Evolutionary conservation across 768 basidiomycete species (phyloP), one percentile per base, ranked within the genome.

Genomic region (Boletus reticuloceps): DNA sequence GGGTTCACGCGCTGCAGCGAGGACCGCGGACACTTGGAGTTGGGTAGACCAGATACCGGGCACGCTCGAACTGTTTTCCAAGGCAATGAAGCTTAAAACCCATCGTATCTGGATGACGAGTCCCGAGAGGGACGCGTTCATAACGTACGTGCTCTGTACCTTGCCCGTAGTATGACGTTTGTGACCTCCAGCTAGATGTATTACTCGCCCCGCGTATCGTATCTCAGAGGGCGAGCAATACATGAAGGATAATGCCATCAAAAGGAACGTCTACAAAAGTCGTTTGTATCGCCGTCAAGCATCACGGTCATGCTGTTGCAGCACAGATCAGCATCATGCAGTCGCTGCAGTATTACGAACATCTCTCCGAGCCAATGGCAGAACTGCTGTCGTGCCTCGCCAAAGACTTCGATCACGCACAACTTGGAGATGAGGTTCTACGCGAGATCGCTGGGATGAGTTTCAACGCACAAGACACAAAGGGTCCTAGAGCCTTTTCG

Each of bases 321-420:
- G 91, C 91, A 0, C 94, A 96, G 66, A 95, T 90, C 56, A 83
- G 81, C 57, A 91, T 99, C 71, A 89, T 96, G 72, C 94, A 97
- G 67, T 85, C 83, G 45, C 76, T 99, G 14, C 94, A 95, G 56
- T 96, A 95, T 71, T 92, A 86, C 61, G 97, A 99, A 62, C 96
- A 98, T 66, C 82, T 97, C 20, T 84, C 91, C 0, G 96, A 98
- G 64, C 87, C 89, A 2, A 89, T 98, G 85, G 96, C 97, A 0
- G 96, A 98, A 61, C 85, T 90, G 45, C 78, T 98, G 25, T 79
- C 84, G 32, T 75, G 86, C 47, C 81, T 97, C 16, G 82, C 88
- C 9, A 86, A 86, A 53, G 89, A 96, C 51, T 98, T 89, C 64
- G 95, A 97, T 70, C 84, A 93, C 56, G 77, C 85, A 2, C 93